A percentile compares a stretch with the other conserved stretches of the same genome.
Conservation (phyloP, 805 yeast genomes). For the Wickerhamiella qilinensis region DNA sequence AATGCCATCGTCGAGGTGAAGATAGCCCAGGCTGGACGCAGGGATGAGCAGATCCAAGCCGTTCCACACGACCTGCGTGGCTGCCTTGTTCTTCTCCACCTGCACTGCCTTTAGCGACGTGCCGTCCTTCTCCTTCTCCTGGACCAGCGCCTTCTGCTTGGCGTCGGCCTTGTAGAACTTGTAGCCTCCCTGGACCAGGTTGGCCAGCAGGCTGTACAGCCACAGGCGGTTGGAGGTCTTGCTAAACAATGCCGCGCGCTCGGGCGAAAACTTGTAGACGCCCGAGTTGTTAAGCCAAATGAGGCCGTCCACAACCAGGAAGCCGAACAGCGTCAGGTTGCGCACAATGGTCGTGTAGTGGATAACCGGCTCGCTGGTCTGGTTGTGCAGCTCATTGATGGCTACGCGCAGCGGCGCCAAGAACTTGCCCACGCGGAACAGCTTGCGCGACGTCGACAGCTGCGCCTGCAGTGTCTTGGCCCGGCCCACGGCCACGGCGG, state of each 20-base stretch:
- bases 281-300: constrained; percentile 18
- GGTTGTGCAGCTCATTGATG: constrained; percentile 48
- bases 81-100: constrained; percentile 26
- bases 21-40: constrained; percentile 41
- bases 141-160: constrained; percentile 17
- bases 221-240: constrained; percentile 33
- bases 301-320: constrained; percentile 22
- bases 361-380: constrained; percentile 43
- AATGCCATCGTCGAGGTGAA: constrained; percentile 57
- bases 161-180: constrained; percentile 30
- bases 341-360: constrained; percentile 27
- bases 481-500: constrained; percentile 30
- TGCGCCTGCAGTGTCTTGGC: constrained; percentile 44
- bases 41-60: constrained; percentile 62
- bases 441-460: constrained; percentile 60
- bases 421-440: constrained; percentile 72
- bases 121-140: constrained; percentile 19
- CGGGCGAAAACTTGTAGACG: constrained; percentile 21
- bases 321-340: constrained; percentile 22
- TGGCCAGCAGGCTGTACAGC: constrained; percentile 54
- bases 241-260: constrained; percentile 10
- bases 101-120: constrained; percentile 24
- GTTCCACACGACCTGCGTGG: constrained; percentile 48
- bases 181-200: constrained; percentile 43
- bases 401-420: constrained; percentile 53